Percentiles rank a stretch among this genome's conserved stretches.
These are phyloP conservation scores for Amniculicola lignicola DNA, from an alignment of 495 filamentous ascomycete species.

Conservation along the genomic window DNA sequence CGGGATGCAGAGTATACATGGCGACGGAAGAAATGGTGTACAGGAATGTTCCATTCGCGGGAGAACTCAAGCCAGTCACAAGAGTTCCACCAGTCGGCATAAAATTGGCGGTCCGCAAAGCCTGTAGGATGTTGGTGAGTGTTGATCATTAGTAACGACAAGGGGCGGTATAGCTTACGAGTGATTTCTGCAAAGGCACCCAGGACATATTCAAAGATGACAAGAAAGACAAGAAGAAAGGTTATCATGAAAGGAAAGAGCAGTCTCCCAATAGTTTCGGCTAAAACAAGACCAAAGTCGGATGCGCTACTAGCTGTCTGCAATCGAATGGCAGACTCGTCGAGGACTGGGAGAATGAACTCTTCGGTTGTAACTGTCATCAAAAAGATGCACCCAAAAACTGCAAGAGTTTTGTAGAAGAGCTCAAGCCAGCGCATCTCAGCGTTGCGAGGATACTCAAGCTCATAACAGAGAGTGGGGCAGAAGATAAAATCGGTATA, in stretches of 20 bases:
- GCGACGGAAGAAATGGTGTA: slow-evolving; percentile 94
- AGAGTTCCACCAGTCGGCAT: slow-evolving; percentile 93
- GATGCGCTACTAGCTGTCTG: slow-evolving; percentile 53
- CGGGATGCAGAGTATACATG: slow-evolving; percentile 87
- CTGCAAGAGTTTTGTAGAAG: slow-evolving; percentile 78
- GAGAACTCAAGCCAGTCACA: slow-evolving; percentile 94
- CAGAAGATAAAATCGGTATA: slow-evolving; percentile 87
- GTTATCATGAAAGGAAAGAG: slow-evolving; percentile 93
- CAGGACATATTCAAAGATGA: slow-evolving; percentile 74
- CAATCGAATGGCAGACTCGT: slow-evolving; percentile 68
- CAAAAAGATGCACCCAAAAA: slow-evolving; percentile 95
- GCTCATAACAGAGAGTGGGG: slow-evolving; percentile 94
- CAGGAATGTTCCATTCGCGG: slow-evolving; percentile 95
- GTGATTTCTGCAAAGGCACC: slow-evolving; percentile 95
- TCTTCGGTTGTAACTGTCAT: slow-evolving; percentile 89
- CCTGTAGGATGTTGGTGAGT: slow-evolving; percentile 19
- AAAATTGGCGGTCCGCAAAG: slow-evolving; percentile 94
- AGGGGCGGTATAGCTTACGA: slow-evolving; percentile 42
- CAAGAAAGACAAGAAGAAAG: slow-evolving; percentile 46
- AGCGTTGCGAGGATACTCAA: slow-evolving; percentile 85
- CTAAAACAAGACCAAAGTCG: slow-evolving; percentile 74
- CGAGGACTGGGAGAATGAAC: slow-evolving; percentile 87
- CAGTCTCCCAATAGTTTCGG: slow-evolving; percentile 89
- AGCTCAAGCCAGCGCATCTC: slow-evolving; percentile 77
- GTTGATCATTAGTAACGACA: neutral